Conservation (phyloP, 2,329 filamentous ascomycete genomes). For the Ceratocystis papillata region DNA sequence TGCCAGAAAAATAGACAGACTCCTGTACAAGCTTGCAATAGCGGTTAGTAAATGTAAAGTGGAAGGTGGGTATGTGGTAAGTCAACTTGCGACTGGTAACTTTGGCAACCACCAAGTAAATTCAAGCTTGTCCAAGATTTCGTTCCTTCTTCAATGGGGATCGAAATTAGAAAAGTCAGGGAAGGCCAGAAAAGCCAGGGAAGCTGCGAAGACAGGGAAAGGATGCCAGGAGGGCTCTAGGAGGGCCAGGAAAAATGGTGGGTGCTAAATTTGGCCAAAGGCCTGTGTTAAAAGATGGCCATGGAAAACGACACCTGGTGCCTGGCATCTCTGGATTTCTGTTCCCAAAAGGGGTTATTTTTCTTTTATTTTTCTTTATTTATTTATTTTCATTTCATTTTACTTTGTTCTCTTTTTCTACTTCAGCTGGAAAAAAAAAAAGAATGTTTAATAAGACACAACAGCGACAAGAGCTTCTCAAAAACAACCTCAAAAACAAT, state of each 20-base stretch:
- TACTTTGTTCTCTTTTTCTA: too few species aligned
- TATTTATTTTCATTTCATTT: too few species aligned
- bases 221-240: not conserved
- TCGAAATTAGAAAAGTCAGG: not conserved
- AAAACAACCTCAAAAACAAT: too few species aligned
- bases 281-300: not conserved
- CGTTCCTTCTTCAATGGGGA: constrained; percentile 7
- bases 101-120: constrained; percentile 8
- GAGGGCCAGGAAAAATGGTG: not conserved
- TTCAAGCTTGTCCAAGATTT: constrained; percentile 4
- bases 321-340: not conserved
- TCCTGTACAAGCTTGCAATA: not conserved
- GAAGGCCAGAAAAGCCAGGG: not conserved
- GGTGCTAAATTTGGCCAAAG: not conserved
- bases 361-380: too few species aligned
- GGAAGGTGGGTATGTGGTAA: constrained; percentile 6
- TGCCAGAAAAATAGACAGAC: not conserved
- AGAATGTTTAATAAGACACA: too few species aligned
- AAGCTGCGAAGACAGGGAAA: not conserved
- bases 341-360: not conserved
- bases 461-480: too few species aligned
- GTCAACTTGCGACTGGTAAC: not conserved
- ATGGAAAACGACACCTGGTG: not conserved
- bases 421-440: too few species aligned
- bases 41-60: not conserved